phyloP scores from a whole-genome alignment of 352 stramenopile species.

The Pythium apleroticum region DNA sequence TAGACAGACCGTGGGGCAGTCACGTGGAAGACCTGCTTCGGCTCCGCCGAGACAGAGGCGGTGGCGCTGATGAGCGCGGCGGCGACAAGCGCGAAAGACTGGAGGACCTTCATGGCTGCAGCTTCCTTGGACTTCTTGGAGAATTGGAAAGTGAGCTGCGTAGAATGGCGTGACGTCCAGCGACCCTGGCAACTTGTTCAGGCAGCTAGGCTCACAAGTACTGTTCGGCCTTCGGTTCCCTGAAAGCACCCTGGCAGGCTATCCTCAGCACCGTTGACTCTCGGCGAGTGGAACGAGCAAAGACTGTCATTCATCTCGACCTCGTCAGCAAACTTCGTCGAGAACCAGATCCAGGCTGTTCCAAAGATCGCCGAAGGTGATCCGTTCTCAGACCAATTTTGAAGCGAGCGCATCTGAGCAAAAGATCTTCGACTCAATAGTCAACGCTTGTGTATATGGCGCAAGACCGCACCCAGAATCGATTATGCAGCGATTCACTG shows the following conservation, averaged over 20 bases:
- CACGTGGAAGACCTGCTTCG: slow-evolving; percentile 34
- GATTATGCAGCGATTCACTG: not conserved
- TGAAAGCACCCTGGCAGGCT: no score
- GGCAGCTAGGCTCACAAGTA: no score
- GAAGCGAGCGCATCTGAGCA: not conserved
- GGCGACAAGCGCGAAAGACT: slow-evolving; percentile 12
- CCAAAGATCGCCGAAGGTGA: not conserved
- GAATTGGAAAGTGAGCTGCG: slow-evolving; percentile 14
- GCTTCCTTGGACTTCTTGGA: slow-evolving; percentile 7
- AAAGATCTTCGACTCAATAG: not conserved
- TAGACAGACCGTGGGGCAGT: slow-evolving; percentile 21
- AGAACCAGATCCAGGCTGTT: slow-evolving; percentile 1
- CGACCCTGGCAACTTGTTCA: not conserved
- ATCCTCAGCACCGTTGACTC: not conserved
- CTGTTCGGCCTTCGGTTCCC: no score
- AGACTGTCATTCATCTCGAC: not conserved
- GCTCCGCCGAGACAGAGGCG: slow-evolving; percentile 13
- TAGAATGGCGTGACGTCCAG: not conserved
- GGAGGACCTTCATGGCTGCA: slow-evolving; percentile 27
- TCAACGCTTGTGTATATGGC: no score
- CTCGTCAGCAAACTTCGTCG: not conserved
- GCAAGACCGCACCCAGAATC: no score
- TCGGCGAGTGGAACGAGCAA: not conserved
- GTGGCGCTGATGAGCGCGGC: slow-evolving; percentile 4
- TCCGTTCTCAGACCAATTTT: not conserved